Evolutionary conservation across 352 stramenopile genomes (phyloP).

Genomic region (Globisporangium cederbergense): DNA sequence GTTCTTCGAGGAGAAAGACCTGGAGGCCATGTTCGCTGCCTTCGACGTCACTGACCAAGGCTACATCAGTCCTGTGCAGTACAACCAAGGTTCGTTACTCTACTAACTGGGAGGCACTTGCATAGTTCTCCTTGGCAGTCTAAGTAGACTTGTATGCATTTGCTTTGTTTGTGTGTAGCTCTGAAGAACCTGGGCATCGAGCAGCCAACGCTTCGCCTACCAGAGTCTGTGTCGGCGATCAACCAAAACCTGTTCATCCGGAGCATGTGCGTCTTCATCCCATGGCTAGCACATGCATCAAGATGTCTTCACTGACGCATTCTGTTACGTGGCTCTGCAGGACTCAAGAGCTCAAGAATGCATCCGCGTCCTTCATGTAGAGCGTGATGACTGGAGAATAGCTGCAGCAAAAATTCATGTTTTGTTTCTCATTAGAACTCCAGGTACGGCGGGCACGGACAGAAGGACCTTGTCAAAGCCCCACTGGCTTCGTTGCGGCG

Average conservation of each 20-base stretch:
- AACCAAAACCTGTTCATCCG: slow-evolving; percentile 61
- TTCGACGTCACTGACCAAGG: slow-evolving; percentile 75
- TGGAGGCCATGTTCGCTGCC: slow-evolving; percentile 70
- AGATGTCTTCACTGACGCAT: neutral
- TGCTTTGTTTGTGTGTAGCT: slow-evolving; percentile 22
- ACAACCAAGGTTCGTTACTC: slow-evolving; percentile 44
- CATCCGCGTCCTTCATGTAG: slow-evolving; percentile 62
- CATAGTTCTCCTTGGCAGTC: neutral
- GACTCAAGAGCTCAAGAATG: slow-evolving; percentile 71
- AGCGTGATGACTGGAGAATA: neutral
- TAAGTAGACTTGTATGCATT: neutral
- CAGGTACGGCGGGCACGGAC: slow-evolving; percentile 48
- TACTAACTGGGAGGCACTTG: neutral
- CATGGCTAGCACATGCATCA: no score
- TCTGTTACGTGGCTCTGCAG: slow-evolving; percentile 17
- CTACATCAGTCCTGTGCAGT: slow-evolving; percentile 58
- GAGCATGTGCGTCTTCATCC: slow-evolving; percentile 43
- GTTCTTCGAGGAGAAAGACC: slow-evolving; percentile 72
- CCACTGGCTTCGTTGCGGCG: slow-evolving; percentile 54
- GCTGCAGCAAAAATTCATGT: no score
- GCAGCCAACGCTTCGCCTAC: slow-evolving; percentile 52
- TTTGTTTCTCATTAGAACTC: slow-evolving; percentile 32
- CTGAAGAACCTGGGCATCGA: slow-evolving; percentile 64
- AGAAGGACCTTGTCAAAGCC: slow-evolving; percentile 47
- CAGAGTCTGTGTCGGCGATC: slow-evolving; percentile 56